Base-by-base conservation (phyloP, 805 yeast genomes). In the Suhomyces pyralidae region DNA sequence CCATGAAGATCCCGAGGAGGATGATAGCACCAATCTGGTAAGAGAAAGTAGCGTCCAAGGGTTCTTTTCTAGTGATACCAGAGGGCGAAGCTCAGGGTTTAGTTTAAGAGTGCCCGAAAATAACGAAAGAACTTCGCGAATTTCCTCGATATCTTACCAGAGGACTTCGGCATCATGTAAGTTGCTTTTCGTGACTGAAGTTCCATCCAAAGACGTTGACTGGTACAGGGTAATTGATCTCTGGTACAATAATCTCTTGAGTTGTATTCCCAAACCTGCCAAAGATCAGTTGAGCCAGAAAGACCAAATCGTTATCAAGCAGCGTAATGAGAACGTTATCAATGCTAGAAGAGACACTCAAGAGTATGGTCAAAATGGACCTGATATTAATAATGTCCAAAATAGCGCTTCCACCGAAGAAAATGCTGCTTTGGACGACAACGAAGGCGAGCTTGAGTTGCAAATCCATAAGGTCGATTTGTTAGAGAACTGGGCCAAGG, bases 231-330 rank as follows among this genome's bases (percentile, higher is more conserved):
- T 30, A 7, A 55, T 56, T 17, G 62, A 58, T 36, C 54, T 50
- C 38, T 66, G 66, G 68, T 55, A 53, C 19, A 49, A 43, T 40
- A 59, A 55, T 28, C 50, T 73, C 44, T 34, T 32, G 15, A 65
- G 66, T 24, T 61, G 70, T 1, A 57, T 71, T 14, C 78, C 78
- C 2, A 53, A 57, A 2, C 61, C 58, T 24, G 62, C 58, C n/a
- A 65, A 61, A 44, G 49, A 50, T 12, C 66, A 63, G 26, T 52
- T 73, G 22, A 66, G 74, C 40, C 73, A 71, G 40, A 70, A 66
- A 47, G 76, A 71, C 48, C 75, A 70, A 52, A 63, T 71, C 15
- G 60, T 61, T n/a, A 61, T 65, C 3, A 71, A 69, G 49, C 74
- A 70, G 50, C 57, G 67, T 46, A 66, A 66, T 3, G 73, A 61